phyloP scores from a whole-genome alignment of 176 grass and related monocot species.

The Carex pumila region DNA sequence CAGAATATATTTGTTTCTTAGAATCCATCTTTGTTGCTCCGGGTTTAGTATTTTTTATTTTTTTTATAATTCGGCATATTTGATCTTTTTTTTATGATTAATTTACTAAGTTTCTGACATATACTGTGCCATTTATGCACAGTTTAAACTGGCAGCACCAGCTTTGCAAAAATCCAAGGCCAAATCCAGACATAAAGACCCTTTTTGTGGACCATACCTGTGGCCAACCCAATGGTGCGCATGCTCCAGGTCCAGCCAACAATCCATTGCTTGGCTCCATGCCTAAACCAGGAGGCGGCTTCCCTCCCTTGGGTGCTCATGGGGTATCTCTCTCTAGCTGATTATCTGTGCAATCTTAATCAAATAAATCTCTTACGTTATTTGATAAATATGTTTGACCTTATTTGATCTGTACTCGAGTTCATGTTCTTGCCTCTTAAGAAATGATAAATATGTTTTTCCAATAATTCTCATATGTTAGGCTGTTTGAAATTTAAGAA shows the following conservation, averaged over 20 bases:
- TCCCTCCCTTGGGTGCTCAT: constrained; percentile 87
- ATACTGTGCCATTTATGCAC: constrained; percentile 11
- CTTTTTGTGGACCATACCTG: constrained; percentile 99
- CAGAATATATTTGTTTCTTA: not conserved
- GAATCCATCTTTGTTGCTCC: not conserved
- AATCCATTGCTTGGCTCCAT: constrained; percentile 78
- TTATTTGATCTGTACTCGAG: not conserved
- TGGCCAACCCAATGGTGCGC: constrained; percentile 93
- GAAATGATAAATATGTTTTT: not conserved
- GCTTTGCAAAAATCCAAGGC: constrained; percentile 97
- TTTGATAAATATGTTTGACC: too few relatives aligned
- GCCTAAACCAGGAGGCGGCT: constrained; percentile 76
- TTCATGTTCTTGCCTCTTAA: not conserved
- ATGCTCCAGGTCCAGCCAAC: constrained; percentile 84
- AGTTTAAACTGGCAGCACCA: constrained; percentile 99
- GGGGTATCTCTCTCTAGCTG: constrained; percentile 47
- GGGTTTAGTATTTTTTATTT: not conserved
- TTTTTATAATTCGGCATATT: not conserved
- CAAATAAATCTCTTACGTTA: not conserved
- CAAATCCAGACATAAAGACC: constrained; percentile 99
- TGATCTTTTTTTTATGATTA: not conserved
- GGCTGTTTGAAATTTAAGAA: constrained; percentile 14
- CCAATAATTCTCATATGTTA: not conserved
- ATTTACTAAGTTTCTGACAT: not conserved
- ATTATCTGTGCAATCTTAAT: not conserved